Percentiles rank a stretch among this genome's conserved stretches.
These are phyloP conservation scores for Ceratobasidium sp. DNA, from an alignment of 1,284 basidiomycete genomes.

Conservation along the genomic window DNA sequence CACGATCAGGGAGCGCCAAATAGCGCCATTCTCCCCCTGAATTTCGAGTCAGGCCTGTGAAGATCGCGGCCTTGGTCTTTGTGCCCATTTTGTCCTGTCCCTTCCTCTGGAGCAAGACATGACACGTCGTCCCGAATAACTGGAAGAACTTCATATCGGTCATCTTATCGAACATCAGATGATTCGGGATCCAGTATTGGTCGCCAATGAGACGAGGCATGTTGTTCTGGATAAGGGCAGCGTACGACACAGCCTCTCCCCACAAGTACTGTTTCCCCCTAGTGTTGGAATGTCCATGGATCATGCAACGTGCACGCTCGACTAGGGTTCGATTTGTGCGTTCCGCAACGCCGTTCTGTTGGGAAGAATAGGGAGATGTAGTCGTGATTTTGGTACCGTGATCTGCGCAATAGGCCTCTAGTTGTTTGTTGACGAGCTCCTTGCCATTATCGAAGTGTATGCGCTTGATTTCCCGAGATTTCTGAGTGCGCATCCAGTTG, in stretches of 20 bases:
- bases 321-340: conserved; percentile 51
- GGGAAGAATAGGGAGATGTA: conserved; percentile 51
- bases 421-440: background rate
- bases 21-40: conserved; percentile 27
- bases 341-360: conserved; percentile 54
- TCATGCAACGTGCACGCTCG: conserved; percentile 22
- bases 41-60: conserved; percentile 4
- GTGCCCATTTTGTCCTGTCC: conserved; percentile 18
- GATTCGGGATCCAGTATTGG: background rate
- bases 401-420: background rate
- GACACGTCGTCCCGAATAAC: conserved; percentile 13
- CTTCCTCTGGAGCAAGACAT: conserved; percentile 17
- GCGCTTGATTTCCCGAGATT: background rate
- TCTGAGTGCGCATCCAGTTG: background rate
- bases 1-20: conserved; percentile 16
- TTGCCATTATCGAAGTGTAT: conserved; percentile 15
- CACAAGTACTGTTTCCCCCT: conserved; percentile 5
- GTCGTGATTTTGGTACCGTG: background rate
- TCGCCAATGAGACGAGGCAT: background rate
- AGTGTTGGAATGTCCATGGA: conserved; percentile 13
- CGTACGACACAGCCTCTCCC: conserved; percentile 24
- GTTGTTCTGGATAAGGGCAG: background rate
- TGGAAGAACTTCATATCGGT: conserved; percentile 5
- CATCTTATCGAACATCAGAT: background rate
- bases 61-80: background rate